These are phyloP conservation scores for Diaporthe australafricana DNA, from an alignment of 2,329 filamentous ascomycete genomes.

Conservation along the genomic window DNA sequence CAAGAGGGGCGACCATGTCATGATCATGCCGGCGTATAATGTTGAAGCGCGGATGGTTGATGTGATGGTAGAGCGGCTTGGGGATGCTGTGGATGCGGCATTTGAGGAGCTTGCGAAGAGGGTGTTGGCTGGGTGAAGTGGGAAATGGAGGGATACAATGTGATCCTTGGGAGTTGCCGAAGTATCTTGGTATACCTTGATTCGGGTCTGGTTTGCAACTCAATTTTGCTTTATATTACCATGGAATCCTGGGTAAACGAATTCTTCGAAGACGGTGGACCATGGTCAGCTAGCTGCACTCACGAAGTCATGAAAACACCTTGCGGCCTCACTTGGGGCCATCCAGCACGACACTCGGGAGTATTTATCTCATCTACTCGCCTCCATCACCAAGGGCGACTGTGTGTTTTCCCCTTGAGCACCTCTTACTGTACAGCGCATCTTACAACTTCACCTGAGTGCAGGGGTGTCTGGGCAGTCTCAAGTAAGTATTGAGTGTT, in stretches of 20 bases:
- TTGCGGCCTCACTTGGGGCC: too few species aligned
- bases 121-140: neutral
- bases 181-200: too few species aligned
- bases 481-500: neutral
- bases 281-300: neutral
- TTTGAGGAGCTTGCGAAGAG: conserved; percentile 39
- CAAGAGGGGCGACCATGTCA: conserved; percentile 71
- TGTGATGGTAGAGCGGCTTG: conserved; percentile 61
- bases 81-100: conserved; percentile 56
- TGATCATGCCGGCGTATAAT: conserved; percentile 71
- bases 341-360: too few species aligned
- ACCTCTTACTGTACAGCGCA: too few species aligned
- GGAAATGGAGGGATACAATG: neutral
- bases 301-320: neutral
- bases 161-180: neutral
- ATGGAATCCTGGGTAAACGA: neutral
- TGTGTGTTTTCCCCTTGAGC: too few species aligned
- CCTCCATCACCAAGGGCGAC: too few species aligned
- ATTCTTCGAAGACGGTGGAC: neutral
- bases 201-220: neutral
- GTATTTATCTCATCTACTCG: too few species aligned
- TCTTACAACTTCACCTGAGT: neutral
- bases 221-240: neutral
- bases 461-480: neutral
- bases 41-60: conserved; percentile 64